Conservation (phyloP, 148 eudicot genomes). For the Fallopia convolvulus region DNA sequence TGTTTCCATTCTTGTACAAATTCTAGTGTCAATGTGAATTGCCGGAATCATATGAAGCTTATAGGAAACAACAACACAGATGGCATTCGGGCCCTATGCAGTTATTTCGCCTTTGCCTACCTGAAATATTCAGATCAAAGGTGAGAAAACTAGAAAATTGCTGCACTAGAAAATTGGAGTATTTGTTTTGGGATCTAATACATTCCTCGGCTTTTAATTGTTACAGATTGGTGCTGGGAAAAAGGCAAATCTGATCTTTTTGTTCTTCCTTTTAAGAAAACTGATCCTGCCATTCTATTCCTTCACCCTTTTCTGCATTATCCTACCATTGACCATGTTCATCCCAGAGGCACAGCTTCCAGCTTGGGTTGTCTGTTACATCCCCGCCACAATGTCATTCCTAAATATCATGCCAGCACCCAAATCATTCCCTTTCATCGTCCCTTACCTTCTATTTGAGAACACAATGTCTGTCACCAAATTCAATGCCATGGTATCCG, state of each 20-base stretch:
- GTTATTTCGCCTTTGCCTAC: constrained; percentile 90
- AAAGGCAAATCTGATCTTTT: constrained; percentile 78
- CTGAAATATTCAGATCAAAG: constrained; percentile 68
- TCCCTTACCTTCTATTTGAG: constrained; percentile 94
- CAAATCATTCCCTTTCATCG: constrained; percentile 86
- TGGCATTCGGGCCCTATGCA: constrained; percentile 99
- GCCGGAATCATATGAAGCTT: constrained; percentile 96
- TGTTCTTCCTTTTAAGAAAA: constrained; percentile 87
- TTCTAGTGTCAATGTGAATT: constrained; percentile 89
- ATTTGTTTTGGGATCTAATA: not conserved
- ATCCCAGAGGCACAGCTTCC: constrained; percentile 92
- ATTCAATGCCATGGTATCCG: constrained; percentile 96
- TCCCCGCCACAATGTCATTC: constrained; percentile 83
- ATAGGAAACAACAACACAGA: constrained; percentile 57
- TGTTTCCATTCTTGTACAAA: not conserved
- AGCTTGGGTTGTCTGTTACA: constrained; percentile 83
- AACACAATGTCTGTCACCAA: constrained; percentile 98
- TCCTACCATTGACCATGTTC: constrained; percentile 97
- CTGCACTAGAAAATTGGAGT: not conserved
- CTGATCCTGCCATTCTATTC: constrained; percentile 90
- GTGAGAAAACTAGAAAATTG: constrained; percentile 20
- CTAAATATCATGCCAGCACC: constrained; percentile 97
- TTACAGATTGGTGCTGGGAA: constrained; percentile 85
- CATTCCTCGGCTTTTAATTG: constrained; percentile 7
- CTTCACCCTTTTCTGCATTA: constrained; percentile 89